Conservation (phyloP, 2,329 filamentous ascomycete genomes). For the Fusarium vanettenii region DNA sequence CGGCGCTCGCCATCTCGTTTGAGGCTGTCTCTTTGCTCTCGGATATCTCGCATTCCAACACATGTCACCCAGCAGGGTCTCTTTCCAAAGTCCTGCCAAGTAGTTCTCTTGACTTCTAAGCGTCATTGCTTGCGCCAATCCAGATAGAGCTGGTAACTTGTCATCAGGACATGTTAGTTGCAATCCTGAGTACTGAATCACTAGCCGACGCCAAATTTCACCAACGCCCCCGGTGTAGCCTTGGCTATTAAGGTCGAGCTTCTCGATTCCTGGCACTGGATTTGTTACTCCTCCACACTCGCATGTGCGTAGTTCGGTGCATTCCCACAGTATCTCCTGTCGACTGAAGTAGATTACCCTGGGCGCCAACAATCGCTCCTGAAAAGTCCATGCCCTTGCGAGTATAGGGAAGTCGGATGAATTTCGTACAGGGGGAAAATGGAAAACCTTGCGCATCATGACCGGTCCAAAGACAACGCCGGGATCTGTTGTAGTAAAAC, state of each 20-base stretch:
- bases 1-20: neutral
- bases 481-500: neutral
- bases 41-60: neutral
- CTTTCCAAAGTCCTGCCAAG: neutral
- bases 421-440: accelerated
- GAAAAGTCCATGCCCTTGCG: neutral
- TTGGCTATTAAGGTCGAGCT: neutral
- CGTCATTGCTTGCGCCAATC: neutral
- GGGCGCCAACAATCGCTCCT: neutral
- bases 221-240: neutral
- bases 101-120: neutral
- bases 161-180: neutral
- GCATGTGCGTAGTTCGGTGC: neutral
- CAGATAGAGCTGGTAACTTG: neutral
- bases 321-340: neutral
- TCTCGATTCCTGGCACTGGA: neutral
- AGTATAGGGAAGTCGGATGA: neutral
- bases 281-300: neutral
- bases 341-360: neutral
- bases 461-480: neutral
- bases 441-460: neutral
- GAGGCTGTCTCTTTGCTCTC: neutral
- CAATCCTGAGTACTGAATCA: neutral
- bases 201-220: neutral
- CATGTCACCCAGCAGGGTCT: neutral